Evolutionary conservation across 2,329 filamentous ascomycete species (phyloP), one percentile per base, ranked within the genome.

Genomic region (Cladosporium sp.): DNA sequence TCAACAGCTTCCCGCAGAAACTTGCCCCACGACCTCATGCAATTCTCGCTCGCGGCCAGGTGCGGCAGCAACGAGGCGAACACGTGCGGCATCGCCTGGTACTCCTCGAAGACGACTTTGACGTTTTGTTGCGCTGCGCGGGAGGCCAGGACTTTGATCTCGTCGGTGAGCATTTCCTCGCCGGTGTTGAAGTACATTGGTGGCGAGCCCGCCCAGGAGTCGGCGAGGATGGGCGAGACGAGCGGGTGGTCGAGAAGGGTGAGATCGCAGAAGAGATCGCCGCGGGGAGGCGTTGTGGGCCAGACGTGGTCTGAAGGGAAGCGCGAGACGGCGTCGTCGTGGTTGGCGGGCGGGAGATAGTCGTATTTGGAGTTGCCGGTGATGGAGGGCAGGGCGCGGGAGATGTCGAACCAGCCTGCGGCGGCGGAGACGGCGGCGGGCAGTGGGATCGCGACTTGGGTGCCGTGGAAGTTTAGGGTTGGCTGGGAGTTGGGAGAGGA

Each of bases 61-160:
- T 69, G 65, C n/a, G 80, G 79, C 4, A 83, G 67, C 65, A 84
- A 67, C 77, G 82, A 77, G 0, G 73, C 77, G 70, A 84, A 94
- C 71, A 86, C 87, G 78, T 93, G 91, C 64, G 92, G 90, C 91
- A 94, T 94, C 3, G 87, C 89, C 75, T 93, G 88, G 74, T 88
- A 95, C 78, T 92, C 86, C 74, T 91, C 87, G 72, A 88, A 90
- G 3, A 86, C 82, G 0, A 93, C 85, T 0, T 73, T 74, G 0
- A 89, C 88, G 5, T 86, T 87, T 55, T 90, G 85, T 8, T 72
- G 69, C 18, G 81, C 80, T 12, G 91, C 80, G 47, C 83, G 82
- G 49, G 80, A 77, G 0, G 88, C 90, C 2, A 92, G 74, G 62
- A 86, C 86, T 69, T 83, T 83, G 67, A 83, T 84, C 76, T 93